Base-by-base conservation (phyloP, 768 basidiomycete species). In the Hemileccinum impolitum region DNA sequence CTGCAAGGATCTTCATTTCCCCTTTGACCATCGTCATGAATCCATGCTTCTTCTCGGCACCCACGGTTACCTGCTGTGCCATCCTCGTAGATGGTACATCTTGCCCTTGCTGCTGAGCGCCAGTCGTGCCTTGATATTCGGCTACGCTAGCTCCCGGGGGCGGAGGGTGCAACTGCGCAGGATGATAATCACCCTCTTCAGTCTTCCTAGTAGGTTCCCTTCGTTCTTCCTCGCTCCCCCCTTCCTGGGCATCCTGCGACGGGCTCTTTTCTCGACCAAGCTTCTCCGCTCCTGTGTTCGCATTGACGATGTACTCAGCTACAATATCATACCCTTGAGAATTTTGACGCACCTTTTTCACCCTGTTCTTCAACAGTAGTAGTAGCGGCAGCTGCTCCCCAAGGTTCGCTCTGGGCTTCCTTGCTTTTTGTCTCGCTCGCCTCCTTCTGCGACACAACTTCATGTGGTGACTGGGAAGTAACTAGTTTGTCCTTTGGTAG, bases 1-100 rank as follows among this genome's bases (percentile, higher is more conserved):
- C 68, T 15, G 60, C 61, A 6, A 70, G 40, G 19, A 69, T 53
- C 48, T 63, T 70, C 48, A 66, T 69, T 51, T 69, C 68, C 1
- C 70, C 68, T 44, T 61, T 70, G 0, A 70, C 52, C 55, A 63
- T 55, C 11, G 58, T 51, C 43, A 71, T 44, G 34, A 70, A 61
- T 18, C 56, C 56, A 23, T 56, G 56, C 45, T 55, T 69, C 50
- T 57, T 65, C 42, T 53, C 57, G 6, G 38, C 14, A 15, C 53
- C 31, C 11, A 21, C 26, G 13, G 54, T 34, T 3, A 13, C 50
- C 9, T 30, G 32, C 14, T 39, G 50, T 6, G 9, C 23, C 6
- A 43, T 26, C 6, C 0, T 18, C 19, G 47, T 9, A n/a, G 41
- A 2, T 1, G 49, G 23, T 14, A 4, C 15, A 1, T 51, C 52